Evolutionary conservation across 2,329 filamentous ascomycete genomes (phyloP).

Genomic region (Anthostomella pinea): DNA sequence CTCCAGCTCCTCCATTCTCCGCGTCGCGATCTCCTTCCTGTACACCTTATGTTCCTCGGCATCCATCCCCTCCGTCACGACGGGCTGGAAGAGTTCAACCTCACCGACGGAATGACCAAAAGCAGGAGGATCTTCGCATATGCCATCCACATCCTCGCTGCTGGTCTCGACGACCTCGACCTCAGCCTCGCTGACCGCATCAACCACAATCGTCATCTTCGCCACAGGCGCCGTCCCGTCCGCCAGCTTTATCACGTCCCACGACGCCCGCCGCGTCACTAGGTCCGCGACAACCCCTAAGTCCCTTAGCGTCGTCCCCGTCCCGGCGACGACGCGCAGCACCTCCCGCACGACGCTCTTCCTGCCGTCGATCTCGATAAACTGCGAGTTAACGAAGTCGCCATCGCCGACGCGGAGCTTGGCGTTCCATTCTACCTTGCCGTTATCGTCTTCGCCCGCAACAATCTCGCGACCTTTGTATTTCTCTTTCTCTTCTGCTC

Average conservation of each 20-base stretch:
- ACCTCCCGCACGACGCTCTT: constrained; percentile 14
- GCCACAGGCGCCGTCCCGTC: constrained; percentile 7
- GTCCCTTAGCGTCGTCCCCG: constrained; percentile 12
- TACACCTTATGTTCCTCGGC: constrained; percentile 10
- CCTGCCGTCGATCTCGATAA: constrained; percentile 16
- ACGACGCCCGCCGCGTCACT: constrained; percentile 10
- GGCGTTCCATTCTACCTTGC: constrained; percentile 15
- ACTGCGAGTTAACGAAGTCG: constrained; percentile 15
- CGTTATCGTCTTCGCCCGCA: too few species aligned
- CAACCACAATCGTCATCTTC: constrained; percentile 18
- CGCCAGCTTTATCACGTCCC: constrained; percentile 11
- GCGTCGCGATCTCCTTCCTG: constrained; percentile 10
- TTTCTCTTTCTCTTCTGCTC: not conserved
- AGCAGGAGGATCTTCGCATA: too few species aligned
- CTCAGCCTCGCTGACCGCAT: constrained; percentile 15
- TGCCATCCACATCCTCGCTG: too few species aligned
- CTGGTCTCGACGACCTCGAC: not conserved
- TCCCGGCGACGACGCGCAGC: constrained; percentile 8
- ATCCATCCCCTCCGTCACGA: constrained; percentile 13
- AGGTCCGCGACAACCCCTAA: constrained; percentile 15
- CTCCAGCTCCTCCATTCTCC: constrained; percentile 15
- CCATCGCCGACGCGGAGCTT: constrained; percentile 17
- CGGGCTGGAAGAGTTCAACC: constrained; percentile 16
- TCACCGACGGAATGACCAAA: constrained; percentile 18
- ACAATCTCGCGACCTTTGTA: too few species aligned